Percentiles rank a stretch among this genome's conserved stretches.
phyloP scores from a whole-genome alignment of 148 eudicot genomes.

The Cornus florida region DNA sequence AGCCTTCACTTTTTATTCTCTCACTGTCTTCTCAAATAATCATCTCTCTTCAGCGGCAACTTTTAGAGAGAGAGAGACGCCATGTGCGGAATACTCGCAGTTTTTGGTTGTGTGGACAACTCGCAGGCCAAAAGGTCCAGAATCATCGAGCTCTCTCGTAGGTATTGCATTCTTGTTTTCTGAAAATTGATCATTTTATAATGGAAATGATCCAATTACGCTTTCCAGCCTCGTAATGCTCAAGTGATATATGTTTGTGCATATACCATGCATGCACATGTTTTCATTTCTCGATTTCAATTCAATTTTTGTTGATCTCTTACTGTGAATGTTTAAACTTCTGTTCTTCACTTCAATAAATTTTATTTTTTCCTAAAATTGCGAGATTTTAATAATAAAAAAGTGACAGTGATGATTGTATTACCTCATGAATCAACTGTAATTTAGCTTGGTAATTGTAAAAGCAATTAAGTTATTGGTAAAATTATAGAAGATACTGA shows the following conservation, averaged over 20 bases:
- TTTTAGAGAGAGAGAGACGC: slow-evolving; percentile 18
- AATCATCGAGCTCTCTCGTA: slow-evolving; percentile 85
- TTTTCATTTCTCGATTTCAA: neutral
- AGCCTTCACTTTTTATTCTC: neutral
- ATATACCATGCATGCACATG: neutral
- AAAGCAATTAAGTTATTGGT: neutral
- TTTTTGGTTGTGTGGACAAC: slow-evolving; percentile 76
- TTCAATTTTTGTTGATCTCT: neutral
- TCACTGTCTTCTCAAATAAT: neutral
- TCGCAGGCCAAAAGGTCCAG: slow-evolving; percentile 74
- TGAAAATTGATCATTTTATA: neutral
- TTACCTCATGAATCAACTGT: neutral
- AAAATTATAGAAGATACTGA: neutral
- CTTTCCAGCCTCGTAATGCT: neutral
- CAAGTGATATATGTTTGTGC: neutral
- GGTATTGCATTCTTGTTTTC: slow-evolving; percentile 31
- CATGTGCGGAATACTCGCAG: slow-evolving; percentile 98
- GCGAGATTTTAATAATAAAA: neutral
- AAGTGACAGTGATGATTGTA: neutral
- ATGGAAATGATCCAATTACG: neutral
- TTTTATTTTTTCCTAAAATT: neutral
- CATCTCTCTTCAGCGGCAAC: neutral
- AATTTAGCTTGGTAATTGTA: neutral
- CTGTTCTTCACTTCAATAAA: neutral
- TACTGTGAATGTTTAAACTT: neutral